Percentiles rank a stretch among this genome's conserved stretches.
These are phyloP conservation scores for Coemansia sp. DNA, from an alignment of 192 early-diverging fungal species.

Conservation along the genomic window DNA sequence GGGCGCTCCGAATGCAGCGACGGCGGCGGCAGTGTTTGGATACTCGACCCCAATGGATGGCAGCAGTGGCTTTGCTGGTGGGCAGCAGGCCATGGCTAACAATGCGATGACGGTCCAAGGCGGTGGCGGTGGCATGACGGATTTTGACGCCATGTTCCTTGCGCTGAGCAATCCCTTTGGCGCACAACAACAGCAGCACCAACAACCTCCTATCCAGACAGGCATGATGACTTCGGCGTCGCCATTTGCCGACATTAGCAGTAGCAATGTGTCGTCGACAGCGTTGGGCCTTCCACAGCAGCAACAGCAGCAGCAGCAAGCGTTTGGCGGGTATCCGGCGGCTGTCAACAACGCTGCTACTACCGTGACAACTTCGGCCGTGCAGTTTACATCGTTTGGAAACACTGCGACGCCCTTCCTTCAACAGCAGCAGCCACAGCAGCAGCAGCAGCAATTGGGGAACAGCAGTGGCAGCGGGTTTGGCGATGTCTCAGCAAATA, in stretches of 20 bases:
- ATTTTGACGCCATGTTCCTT: slow-evolving; percentile 43
- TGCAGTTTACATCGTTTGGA: slow-evolving; percentile 7
- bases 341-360: not conserved
- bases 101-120: not conserved
- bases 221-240: not conserved
- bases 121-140: slow-evolving; percentile 4
- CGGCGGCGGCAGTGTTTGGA: not conserved
- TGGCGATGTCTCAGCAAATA: slow-evolving; percentile 37
- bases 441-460: slow-evolving; percentile 1
- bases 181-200: slow-evolving; percentile 1
- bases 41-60: not conserved
- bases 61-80: not conserved
- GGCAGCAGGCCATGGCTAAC: not conserved
- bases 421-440: not conserved
- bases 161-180: slow-evolving; percentile 49
- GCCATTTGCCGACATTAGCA: slow-evolving; percentile 4
- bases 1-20: not conserved
- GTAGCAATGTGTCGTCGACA: slow-evolving; percentile 7
- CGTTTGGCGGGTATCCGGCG: slow-evolving; percentile 26
- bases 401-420: slow-evolving; percentile 10
- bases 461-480: slow-evolving; percentile 1
- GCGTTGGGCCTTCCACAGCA: slow-evolving; percentile 6
- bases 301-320: slow-evolving; percentile 18
- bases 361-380: not conserved
- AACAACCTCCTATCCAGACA: not conserved